These are phyloP conservation scores for Saitozyma sp. DNA, from an alignment of 768 basidiomycete genomes.

Conservation along the genomic window DNA sequence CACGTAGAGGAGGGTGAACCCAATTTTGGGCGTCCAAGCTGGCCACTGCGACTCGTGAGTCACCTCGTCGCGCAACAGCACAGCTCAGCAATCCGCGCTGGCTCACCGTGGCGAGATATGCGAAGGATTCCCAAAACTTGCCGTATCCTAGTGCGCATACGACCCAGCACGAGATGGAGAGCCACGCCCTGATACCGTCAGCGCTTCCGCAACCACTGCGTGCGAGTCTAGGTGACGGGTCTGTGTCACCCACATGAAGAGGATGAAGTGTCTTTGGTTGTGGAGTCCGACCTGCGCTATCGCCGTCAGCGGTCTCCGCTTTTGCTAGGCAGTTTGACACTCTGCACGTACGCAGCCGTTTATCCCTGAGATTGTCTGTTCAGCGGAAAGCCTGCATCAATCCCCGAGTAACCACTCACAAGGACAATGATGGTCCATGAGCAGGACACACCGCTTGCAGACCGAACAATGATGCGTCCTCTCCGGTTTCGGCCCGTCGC, in stretches of 20 bases:
- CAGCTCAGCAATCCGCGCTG: neutral
- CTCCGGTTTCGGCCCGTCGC: slow-evolving; percentile 71
- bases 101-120: slow-evolving; percentile 48
- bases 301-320: neutral
- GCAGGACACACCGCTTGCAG: slow-evolving; percentile 80
- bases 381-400: too few relatives aligned
- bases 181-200: slow-evolving; percentile 65
- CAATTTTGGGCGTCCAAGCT: slow-evolving; percentile 63
- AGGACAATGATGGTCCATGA: slow-evolving; percentile 55
- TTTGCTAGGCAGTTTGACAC: too few relatives aligned
- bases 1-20: slow-evolving; percentile 74
- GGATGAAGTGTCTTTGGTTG: slow-evolving; percentile 92
- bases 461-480: slow-evolving; percentile 90
- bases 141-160: slow-evolving; percentile 67
- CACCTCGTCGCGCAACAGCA: too few relatives aligned
- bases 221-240: too few relatives aligned
- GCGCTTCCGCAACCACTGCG: neutral
- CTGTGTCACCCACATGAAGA: slow-evolving; percentile 73
- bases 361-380: slow-evolving; percentile 65
- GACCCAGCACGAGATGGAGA: slow-evolving; percentile 68
- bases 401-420: slow-evolving; percentile 38
- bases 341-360: slow-evolving; percentile 75
- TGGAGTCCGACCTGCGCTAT: slow-evolving; percentile 67
- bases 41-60: slow-evolving; percentile 56
- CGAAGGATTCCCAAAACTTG: slow-evolving; percentile 63